phyloP scores from a whole-genome alignment of 352 stramenopile species.

The Phytophthora pinifolia region DNA sequence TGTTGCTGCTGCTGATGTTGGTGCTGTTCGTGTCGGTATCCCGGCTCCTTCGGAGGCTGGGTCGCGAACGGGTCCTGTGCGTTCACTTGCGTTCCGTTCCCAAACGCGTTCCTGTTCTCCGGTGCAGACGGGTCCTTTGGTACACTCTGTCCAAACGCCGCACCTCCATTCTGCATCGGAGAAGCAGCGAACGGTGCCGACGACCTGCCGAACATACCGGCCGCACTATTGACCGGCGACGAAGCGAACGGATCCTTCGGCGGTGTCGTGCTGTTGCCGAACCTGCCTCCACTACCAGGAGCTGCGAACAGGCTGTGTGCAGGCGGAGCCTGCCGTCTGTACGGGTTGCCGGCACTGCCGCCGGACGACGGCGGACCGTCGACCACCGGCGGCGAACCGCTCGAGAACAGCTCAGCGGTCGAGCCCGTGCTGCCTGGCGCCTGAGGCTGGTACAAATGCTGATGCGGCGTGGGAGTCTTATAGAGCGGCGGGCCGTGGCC shows the following conservation, averaged over 20 bases:
- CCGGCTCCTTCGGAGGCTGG: slow-evolving; percentile 8
- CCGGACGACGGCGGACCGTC: slow-evolving; percentile 10
- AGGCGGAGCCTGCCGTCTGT: slow-evolving; percentile 13
- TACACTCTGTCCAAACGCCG: slow-evolving; percentile 1
- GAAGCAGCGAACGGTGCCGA: slow-evolving; percentile 11
- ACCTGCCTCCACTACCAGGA: slow-evolving; percentile 8
- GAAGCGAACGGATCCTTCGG: slow-evolving; percentile 12
- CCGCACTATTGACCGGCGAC: slow-evolving; percentile 2
- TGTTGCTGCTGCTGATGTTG: slow-evolving; percentile 10
- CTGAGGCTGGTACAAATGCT: slow-evolving; percentile 18
- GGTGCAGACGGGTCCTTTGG: slow-evolving; percentile 12
- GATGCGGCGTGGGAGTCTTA: slow-evolving; percentile 12
- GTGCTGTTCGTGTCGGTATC: slow-evolving; percentile 1
- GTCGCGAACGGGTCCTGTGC: slow-evolving; percentile 21
- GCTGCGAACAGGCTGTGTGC: slow-evolving; percentile 3
- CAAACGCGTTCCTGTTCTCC: slow-evolving; percentile 22
- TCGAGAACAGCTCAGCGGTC: slow-evolving; percentile 24
- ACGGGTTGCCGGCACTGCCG: slow-evolving; percentile 20
- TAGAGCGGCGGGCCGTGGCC: slow-evolving; percentile 7
- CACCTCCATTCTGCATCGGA: slow-evolving; percentile 4
- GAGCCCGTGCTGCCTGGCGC: slow-evolving; percentile 12
- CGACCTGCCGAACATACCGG: no score
- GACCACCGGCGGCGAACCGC: slow-evolving; percentile 22
- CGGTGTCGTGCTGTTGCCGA: neutral
- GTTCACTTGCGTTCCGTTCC: neutral